Conservation (phyloP, 2,329 filamentous ascomycete genomes). For the Dothideomycetidae sp. region DNA sequence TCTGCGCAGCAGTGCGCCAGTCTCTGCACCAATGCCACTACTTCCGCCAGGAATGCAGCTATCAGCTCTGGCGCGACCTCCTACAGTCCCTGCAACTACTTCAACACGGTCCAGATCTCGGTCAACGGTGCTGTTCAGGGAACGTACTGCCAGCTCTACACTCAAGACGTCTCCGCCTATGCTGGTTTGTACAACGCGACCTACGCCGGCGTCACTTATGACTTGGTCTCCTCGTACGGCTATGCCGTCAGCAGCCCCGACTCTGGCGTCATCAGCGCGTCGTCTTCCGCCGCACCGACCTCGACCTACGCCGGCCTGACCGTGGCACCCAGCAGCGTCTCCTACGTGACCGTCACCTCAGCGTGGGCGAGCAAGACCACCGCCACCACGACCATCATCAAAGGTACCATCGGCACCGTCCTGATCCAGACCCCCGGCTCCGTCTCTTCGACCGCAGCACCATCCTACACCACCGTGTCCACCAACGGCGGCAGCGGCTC, state of each 20-base stretch:
- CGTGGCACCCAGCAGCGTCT: neutral
- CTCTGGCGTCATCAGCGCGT: conserved; percentile 7
- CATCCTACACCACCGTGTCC: conserved; percentile 7
- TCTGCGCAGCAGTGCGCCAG: conserved; percentile 9
- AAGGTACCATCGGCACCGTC: neutral
- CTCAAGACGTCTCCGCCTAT: conserved; percentile 10
- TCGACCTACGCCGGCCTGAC: conserved; percentile 2
- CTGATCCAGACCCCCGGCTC: neutral
- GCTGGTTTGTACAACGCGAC: conserved; percentile 7
- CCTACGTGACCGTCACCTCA: neutral
- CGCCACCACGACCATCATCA: neutral
- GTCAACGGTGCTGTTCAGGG: conserved; percentile 21
- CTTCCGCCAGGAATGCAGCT: conserved; percentile 5
- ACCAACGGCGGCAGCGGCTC: conserved; percentile 7
- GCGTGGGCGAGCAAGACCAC: neutral
- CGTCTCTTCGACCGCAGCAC: neutral
- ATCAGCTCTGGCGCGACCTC: conserved; percentile 3
- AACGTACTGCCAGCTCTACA: conserved; percentile 25
- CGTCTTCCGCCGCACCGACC: conserved; percentile 8
- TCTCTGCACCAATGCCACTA: conserved; percentile 5
- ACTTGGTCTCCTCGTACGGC: conserved; percentile 11
- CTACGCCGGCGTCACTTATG: conserved; percentile 8
- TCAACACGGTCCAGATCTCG: conserved; percentile 23
- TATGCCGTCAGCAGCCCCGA: conserved; percentile 11
- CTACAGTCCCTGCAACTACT: conserved; percentile 13